Evolutionary conservation across 2,329 filamentous ascomycete species (phyloP).

Genomic region (Calonectria hongkongensis): DNA sequence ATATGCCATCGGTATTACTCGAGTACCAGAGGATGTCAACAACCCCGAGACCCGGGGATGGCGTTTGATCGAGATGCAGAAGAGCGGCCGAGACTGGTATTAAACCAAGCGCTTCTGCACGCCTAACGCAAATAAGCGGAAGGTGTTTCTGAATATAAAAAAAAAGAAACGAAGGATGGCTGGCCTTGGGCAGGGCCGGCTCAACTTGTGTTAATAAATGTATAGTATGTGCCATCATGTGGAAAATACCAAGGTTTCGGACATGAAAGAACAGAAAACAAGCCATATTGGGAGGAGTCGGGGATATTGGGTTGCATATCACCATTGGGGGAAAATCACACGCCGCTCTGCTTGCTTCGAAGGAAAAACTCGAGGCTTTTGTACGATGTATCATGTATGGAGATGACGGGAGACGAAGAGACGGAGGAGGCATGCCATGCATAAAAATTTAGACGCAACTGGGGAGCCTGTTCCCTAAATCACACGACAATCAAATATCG

Average conservation of each 20-base stretch:
- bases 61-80: constrained; percentile 98
- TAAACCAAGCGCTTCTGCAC: constrained; percentile 58
- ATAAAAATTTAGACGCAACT: constrained; percentile 33
- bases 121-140: constrained; percentile 50
- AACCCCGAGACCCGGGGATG: constrained; percentile 98
- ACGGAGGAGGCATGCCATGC: constrained; percentile 36
- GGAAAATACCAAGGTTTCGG: constrained; percentile 52
- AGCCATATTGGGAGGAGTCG: constrained; percentile 46
- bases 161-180: constrained; percentile 42
- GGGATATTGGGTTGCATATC: constrained; percentile 52
- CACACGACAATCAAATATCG: constrained; percentile 35
- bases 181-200: constrained; percentile 36
- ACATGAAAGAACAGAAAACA: constrained; percentile 49
- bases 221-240: constrained; percentile 58
- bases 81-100: constrained; percentile 93
- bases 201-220: constrained; percentile 58
- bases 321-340: constrained; percentile 50
- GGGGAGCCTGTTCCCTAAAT: constrained; percentile 44
- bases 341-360: constrained; percentile 59
- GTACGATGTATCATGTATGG: constrained; percentile 54
- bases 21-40: constrained; percentile 94
- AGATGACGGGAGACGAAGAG: constrained; percentile 48
- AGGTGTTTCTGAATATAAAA: constrained; percentile 51
- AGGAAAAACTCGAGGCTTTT: constrained; percentile 52
- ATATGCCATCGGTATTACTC: constrained; percentile 96